Conservation (phyloP, 352 stramenopile genomes). For the Thalassiosira oceanica region DNA sequence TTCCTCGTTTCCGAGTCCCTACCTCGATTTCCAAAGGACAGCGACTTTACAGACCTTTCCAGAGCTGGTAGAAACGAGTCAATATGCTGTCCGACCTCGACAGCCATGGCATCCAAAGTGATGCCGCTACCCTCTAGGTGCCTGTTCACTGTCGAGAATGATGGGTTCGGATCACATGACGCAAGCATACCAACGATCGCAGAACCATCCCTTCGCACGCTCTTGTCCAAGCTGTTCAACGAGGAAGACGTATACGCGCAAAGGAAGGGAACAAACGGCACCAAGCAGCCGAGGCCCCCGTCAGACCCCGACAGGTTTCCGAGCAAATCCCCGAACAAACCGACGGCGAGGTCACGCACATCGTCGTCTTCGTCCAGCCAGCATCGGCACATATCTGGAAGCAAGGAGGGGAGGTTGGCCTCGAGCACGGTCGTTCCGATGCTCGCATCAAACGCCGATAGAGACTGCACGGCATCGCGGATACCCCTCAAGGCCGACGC, state of each 20-base stretch:
- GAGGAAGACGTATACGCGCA: constrained; percentile 69
- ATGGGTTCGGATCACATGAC: constrained; percentile 44
- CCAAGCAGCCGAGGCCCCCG: constrained; percentile 37
- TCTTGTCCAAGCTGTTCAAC: constrained; percentile 72
- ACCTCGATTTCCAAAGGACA: constrained; percentile 32
- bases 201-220: constrained; percentile 57
- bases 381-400: constrained; percentile 59
- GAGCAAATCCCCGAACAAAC: constrained; percentile 53
- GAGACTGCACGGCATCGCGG: constrained; percentile 56
- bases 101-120: constrained; percentile 12
- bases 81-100: constrained; percentile 34
- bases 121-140: no score
- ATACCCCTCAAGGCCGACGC: constrained; percentile 64
- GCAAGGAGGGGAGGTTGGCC: constrained; percentile 58
- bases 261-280: constrained; percentile 64
- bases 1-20: constrained; percentile 17
- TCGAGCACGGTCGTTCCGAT: constrained; percentile 32
- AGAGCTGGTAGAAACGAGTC: constrained; percentile 41
- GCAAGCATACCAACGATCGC: constrained; percentile 52
- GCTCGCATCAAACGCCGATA: constrained; percentile 13
- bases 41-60: constrained; percentile 36
- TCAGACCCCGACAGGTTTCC: constrained; percentile 16
- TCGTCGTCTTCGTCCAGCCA: constrained; percentile 73
- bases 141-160: constrained; percentile 43
- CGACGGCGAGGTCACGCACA: constrained; percentile 52